Base-by-base conservation (phyloP, 2,329 filamentous ascomycete genomes). In the Neopestalotiopsis sp. region DNA sequence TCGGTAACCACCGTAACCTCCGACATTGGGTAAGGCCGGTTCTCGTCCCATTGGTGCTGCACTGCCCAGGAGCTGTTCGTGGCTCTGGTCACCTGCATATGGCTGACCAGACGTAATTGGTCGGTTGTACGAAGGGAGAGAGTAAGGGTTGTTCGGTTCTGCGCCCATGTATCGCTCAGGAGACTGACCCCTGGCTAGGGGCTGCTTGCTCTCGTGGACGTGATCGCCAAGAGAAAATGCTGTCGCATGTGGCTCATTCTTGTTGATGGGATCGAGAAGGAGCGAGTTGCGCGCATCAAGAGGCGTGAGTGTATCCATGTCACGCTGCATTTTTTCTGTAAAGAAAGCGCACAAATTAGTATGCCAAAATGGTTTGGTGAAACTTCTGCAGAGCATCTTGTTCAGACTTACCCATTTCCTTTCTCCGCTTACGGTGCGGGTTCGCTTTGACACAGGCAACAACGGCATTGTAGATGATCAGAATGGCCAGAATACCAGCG, bases 391-490 rank as follows among this genome's bases (percentile, higher is more conserved):
- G 24, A 30, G 57, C 28, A 63, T 68, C 24, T 61, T 53, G 32
- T 12, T 67, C 59, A 30, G 67, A 81, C 91, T 89, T 92, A 94
- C 94, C 94, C 80, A 94, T 90, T 82, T 95, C 93, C 88, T 97
- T 97, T 82, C 94, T 91, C 76, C 91, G 91, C 86, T 92, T 92
- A 72, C 92, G 90, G 81, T 98, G 95, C 4, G 95, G 95, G 83
- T 98, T 98, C 83, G 94, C 89, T 79, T 92, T 92, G 87, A 90
- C 90, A 82, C 91, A 94, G 66, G 90, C 88, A 74, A 94, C 92
- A 77, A 98, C 89, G 61, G 94, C 94, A 77, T 98, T 98, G 83
- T 95, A 93, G 12, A 89, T 88, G 74, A 99, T 97, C 38, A 98
- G 86, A 65, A 98, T 92, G 3, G 94, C 95, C 68, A 99, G 86